phyloP scores from a whole-genome alignment of 805 yeast species.

The Kodamaea lidongshanica region DNA sequence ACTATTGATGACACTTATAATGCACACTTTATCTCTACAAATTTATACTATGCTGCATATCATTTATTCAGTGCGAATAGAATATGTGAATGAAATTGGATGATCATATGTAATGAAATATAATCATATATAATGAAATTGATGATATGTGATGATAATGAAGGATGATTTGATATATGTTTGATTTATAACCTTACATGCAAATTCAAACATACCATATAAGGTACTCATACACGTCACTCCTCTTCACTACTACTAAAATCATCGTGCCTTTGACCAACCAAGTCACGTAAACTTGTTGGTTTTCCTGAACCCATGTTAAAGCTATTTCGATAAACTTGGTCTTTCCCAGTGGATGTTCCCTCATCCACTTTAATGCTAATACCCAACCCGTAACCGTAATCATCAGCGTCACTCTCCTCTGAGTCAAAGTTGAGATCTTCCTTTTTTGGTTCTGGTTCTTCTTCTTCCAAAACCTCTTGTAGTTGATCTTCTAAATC shows the following conservation, averaged over 20 bases:
- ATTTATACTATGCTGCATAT: no score
- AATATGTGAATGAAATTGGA: no score
- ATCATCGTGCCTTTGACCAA: conserved; percentile 24
- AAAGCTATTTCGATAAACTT: conserved; percentile 6
- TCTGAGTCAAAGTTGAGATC: conserved; percentile 18
- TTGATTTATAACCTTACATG: no score
- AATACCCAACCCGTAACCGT: conserved; percentile 18
- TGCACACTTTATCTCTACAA: no score
- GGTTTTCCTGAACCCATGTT: conserved; percentile 20
- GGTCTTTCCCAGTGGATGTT: conserved; percentile 3
- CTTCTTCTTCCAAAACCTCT: conserved; percentile 31
- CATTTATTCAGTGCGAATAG: no score
- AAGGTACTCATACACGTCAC: no score
- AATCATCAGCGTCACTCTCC: conserved; percentile 21
- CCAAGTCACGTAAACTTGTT: conserved; percentile 34
- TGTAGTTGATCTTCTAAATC: conserved; percentile 39
- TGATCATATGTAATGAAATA: no score
- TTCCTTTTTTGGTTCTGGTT: conserved; percentile 1
- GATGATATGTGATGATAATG: no score
- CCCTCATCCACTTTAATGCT: conserved; percentile 20
- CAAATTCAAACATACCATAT: no score
- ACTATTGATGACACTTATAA: no score
- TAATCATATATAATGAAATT: no score
- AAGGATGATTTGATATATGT: no score
- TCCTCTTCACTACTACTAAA: conserved; percentile 32